Evolutionary conservation across 2,329 filamentous ascomycete species (phyloP), one percentile per base, ranked within the genome.

Genomic region (Knufia fluminis): DNA sequence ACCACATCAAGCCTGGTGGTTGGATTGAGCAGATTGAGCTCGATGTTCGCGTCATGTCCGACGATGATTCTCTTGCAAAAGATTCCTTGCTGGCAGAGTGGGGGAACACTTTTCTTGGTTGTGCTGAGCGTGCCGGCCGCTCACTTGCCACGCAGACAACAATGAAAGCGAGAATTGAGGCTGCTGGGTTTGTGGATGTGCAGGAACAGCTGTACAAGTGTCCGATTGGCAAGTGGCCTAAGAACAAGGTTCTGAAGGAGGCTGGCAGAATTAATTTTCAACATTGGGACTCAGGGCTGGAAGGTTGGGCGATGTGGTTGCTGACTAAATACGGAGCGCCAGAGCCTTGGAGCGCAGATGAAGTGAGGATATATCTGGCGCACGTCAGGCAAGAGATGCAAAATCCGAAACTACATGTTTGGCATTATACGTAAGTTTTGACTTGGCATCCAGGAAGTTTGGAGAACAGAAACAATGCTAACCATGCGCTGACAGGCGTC

Each of bases 101-200:
- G 55, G 50, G 59, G 41, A 45, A 59, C 1, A 54, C 54, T 3
- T 49, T 67, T 32, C 54, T 61, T 33, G 54, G 61, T 38, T 64
- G 62, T 14, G 63, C 61, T 20, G 54, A 51, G 35, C 59, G 57
- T 46, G 66, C 65, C 28, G 63, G 66, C 16, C 64, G 67, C 32
- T 54, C 53, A 4, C 59, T 67, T 58, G 59, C 61, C 36, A 61
- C 70, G 19, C 69, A 66, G 32, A 26, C 62, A 26, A 49, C 28
- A n/a, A 43, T 47, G 24, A 33, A 24, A 20, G 23, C 46, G n/a
- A 12, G 38, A 20, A 48, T 54, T 56, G 61, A 64, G 2, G 71
- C 73, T 10, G 75, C 71, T 0, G 78, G 78, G 0, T 80, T 80
- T 53, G 63, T 68, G 39, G 69, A 78, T 48, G 70, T 81, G 0